A percentile compares a stretch with the other conserved stretches of the same genome.
phyloP scores from a whole-genome alignment of 257 asterid species.

The Datura wrightii region DNA sequence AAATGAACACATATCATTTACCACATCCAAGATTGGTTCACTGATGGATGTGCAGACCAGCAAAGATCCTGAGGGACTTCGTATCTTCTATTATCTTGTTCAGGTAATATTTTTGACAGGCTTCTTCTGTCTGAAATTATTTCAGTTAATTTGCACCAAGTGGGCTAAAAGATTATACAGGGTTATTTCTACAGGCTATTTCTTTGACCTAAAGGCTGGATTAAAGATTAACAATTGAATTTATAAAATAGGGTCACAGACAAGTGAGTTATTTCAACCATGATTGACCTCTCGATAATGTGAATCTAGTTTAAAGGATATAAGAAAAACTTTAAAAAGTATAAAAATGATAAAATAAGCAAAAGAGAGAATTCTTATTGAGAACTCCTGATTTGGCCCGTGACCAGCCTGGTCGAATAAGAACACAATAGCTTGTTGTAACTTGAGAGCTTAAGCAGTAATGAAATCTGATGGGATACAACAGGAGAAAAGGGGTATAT shows the following conservation, averaged over 20 bases:
- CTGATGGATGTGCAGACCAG: conserved; percentile 94
- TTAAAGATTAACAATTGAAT: neutral
- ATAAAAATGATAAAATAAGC: neutral
- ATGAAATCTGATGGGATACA: neutral
- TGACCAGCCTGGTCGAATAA: neutral
- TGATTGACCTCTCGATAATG: neutral
- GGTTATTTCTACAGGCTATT: neutral
- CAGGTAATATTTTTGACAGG: conserved; percentile 54
- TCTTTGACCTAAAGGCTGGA: neutral
- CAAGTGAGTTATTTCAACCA: neutral
- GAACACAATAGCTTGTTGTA: neutral
- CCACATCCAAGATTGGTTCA: conserved; percentile 94
- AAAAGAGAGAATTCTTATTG: neutral
- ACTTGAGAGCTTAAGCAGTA: neutral
- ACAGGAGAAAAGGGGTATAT: neutral
- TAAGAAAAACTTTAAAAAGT: neutral
- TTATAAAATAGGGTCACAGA: neutral
- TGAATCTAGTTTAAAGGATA: neutral
- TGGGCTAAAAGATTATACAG: neutral
- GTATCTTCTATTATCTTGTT: conserved; percentile 91
- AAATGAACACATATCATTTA: conserved; percentile 90
- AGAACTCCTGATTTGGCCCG: neutral
- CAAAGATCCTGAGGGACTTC: conserved; percentile 89
- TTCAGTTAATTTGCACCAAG: conserved; percentile 4
- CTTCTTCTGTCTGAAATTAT: neutral